These are phyloP conservation scores for Hirsutella minnesotensis DNA, from an alignment of 2,329 filamentous ascomycete genomes.

Conservation along the genomic window DNA sequence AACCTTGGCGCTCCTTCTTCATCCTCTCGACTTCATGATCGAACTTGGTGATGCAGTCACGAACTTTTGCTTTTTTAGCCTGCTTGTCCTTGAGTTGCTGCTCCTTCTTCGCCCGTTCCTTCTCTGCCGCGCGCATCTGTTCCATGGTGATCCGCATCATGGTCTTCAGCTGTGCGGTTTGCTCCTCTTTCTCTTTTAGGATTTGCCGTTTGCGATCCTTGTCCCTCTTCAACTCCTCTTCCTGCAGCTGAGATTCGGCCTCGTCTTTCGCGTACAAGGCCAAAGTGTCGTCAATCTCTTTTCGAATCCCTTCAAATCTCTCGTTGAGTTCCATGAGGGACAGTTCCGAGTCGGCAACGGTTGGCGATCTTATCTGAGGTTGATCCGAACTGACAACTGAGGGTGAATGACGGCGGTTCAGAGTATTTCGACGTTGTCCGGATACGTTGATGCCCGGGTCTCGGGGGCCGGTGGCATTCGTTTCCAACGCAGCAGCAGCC, in stretches of 20 bases:
- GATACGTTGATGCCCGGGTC: conserved; percentile 42
- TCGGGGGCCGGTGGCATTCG: conserved; percentile 47
- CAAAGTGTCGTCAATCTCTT: conserved; percentile 72
- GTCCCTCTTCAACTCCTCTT: conserved; percentile 61
- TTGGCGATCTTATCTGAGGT: conserved; percentile 29
- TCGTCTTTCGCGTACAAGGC: conserved; percentile 60
- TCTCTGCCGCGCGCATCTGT: conserved; percentile 69
- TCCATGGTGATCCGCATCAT: conserved; percentile 72
- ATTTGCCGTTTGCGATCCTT: conserved; percentile 67
- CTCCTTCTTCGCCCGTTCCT: conserved; percentile 68
- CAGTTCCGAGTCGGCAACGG: conserved; percentile 45
- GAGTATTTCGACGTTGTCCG: conserved; percentile 36
- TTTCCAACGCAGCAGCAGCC: conserved; percentile 48
- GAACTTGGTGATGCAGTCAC: conserved; percentile 59
- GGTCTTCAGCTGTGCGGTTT: conserved; percentile 71
- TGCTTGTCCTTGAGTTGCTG: conserved; percentile 56
- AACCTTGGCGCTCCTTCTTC: conserved; percentile 41
- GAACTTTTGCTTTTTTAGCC: conserved; percentile 54
- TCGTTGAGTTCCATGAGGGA: conserved; percentile 70
- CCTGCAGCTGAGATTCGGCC: conserved; percentile 52
- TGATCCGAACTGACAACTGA: conserved; percentile 48
- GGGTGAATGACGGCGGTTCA: conserved; percentile 67
- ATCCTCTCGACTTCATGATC: conserved; percentile 50
- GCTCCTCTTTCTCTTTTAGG: conserved; percentile 83
- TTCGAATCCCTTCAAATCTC: conserved; percentile 66